These are phyloP conservation scores for Neonectria hederae DNA, from an alignment of 2,329 filamentous ascomycete species.

Conservation along the genomic window DNA sequence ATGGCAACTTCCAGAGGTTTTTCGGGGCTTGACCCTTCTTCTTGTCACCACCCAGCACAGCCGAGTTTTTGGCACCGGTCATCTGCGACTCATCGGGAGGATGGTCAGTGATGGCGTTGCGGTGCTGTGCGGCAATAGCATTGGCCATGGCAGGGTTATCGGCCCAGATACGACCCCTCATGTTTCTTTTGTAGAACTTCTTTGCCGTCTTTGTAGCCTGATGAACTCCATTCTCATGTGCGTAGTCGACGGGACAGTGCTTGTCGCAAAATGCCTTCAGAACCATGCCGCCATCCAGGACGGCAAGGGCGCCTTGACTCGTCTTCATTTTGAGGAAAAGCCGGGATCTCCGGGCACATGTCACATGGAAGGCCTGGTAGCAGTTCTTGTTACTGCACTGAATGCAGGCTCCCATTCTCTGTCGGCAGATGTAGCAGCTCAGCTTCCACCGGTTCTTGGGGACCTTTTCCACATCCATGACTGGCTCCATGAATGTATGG, in stretches of 20 bases:
- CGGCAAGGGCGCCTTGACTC: constrained; percentile 78
- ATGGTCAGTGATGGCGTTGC: constrained; percentile 71
- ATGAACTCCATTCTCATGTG: constrained; percentile 84
- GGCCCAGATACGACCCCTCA: constrained; percentile 91
- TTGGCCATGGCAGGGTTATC: constrained; percentile 87
- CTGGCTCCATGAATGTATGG: constrained; percentile 96
- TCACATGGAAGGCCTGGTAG: constrained; percentile 97
- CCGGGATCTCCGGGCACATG: constrained; percentile 87
- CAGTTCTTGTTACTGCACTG: constrained; percentile 98
- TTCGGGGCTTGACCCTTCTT: constrained; percentile 64
- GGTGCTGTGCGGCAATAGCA: constrained; percentile 78
- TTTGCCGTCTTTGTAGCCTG: constrained; percentile 84
- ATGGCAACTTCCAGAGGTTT: constrained; percentile 85
- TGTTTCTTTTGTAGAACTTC: constrained; percentile 87
- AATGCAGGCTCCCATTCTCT: constrained; percentile 98
- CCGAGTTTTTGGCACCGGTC: constrained; percentile 82
- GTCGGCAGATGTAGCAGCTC: constrained; percentile 94
- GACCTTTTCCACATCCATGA: constrained; percentile 97
- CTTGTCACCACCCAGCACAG: constrained; percentile 78
- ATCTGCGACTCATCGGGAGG: constrained; percentile 84
- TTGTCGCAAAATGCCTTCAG: constrained; percentile 97
- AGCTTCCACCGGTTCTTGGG: constrained; percentile 94
- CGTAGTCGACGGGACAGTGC: constrained; percentile 90
- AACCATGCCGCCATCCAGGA: constrained; percentile 80
- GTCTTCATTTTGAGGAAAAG: constrained; percentile 98